Conservation (phyloP, 768 basidiomycete species). For the Agrocybe pediades region DNA sequence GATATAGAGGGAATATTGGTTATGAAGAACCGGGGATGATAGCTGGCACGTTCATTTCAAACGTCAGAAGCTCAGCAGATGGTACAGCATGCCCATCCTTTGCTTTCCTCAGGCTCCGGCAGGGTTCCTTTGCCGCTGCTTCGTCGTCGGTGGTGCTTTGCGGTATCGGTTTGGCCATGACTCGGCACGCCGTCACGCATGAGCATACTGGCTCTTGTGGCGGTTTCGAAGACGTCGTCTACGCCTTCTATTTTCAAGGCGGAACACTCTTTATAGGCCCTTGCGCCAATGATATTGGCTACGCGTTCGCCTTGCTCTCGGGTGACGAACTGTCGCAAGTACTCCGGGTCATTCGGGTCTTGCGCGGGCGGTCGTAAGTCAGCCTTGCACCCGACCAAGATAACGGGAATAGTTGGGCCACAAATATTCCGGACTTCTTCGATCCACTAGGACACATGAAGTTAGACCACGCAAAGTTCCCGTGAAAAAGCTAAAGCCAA, state of each 20-base stretch:
- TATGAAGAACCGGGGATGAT: conserved; percentile 4
- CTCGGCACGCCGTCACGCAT: conserved; percentile 82
- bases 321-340: conserved; percentile 60
- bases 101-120: conserved; percentile 47
- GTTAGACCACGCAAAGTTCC: conserved; percentile 17
- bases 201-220: conserved; percentile 94
- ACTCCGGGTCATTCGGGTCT: conserved; percentile 46
- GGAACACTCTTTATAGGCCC: conserved; percentile 94
- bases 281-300: conserved; percentile 83
- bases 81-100: conserved; percentile 72
- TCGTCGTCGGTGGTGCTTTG: conserved; percentile 52
- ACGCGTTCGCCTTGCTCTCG: conserved; percentile 81
- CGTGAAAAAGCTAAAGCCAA: conserved; percentile 8
- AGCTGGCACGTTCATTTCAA: conserved; percentile 4
- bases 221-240: conserved; percentile 97
- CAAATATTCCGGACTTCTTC: conserved; percentile 98
- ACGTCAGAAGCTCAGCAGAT: conserved; percentile 47
- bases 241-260: conserved; percentile 90
- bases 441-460: conserved; percentile 75
- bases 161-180: conserved; percentile 38
- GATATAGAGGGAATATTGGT: conserved; percentile 14
- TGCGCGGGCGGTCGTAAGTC: conserved; percentile 75
- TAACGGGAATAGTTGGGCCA: conserved; percentile 87
- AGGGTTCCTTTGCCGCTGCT: conserved; percentile 48
- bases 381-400: conserved; percentile 95